These are phyloP conservation scores for Fulvia fulva DNA, from an alignment of 2,329 filamentous ascomycete genomes.

Conservation along the genomic window DNA sequence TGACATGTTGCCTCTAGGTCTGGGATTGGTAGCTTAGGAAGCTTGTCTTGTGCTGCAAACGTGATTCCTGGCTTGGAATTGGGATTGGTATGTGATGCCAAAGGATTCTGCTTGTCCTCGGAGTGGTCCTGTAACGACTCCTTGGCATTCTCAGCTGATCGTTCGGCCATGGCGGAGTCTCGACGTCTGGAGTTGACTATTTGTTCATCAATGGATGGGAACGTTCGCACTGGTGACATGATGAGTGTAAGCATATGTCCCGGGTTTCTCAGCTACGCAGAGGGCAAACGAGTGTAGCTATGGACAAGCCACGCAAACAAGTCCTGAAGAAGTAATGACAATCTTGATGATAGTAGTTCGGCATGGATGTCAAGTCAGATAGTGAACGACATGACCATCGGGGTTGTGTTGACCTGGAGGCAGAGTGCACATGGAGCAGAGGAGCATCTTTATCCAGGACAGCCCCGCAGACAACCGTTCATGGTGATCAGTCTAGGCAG, in stretches of 20 bases:
- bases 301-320: slow-evolving; percentile 78
- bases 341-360: slow-evolving; percentile 75
- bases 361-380: slow-evolving; percentile 53
- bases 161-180: slow-evolving; percentile 39
- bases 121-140: slow-evolving; percentile 48
- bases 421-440: slow-evolving; percentile 13
- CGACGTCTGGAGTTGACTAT: slow-evolving; percentile 18
- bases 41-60: slow-evolving; percentile 79
- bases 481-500: slow-evolving; percentile 1
- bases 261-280: slow-evolving; percentile 56
- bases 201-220: slow-evolving; percentile 28
- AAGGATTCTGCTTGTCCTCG: slow-evolving; percentile 45
- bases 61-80: slow-evolving; percentile 70
- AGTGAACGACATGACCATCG: slow-evolving; percentile 3
- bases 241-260: slow-evolving; percentile 44
- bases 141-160: slow-evolving; percentile 52
- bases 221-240: slow-evolving; percentile 52
- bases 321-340: slow-evolving; percentile 93
- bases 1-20: slow-evolving; percentile 74
- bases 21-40: slow-evolving; percentile 90
- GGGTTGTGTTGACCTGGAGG: background rate
- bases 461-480: slow-evolving; percentile 3
- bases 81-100: slow-evolving; percentile 49
- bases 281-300: slow-evolving; percentile 73
- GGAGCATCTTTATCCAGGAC: slow-evolving; percentile 6